These are phyloP conservation scores for Ceratocystis destructans DNA, from an alignment of 2,329 filamentous ascomycete species.

Conservation along the genomic window DNA sequence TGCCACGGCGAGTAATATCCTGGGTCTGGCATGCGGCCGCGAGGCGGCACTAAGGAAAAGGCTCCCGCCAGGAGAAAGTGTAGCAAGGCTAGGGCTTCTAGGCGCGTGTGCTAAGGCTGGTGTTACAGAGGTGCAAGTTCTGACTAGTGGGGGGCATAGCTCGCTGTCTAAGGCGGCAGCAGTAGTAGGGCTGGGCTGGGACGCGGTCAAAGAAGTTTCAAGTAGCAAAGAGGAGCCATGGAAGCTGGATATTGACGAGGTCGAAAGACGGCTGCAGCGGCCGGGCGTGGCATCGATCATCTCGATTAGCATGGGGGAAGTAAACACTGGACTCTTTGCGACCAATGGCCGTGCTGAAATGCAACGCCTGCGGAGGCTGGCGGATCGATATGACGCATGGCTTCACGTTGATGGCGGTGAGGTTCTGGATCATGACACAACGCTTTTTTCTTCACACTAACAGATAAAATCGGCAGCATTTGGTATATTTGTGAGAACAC, in stretches of 20 bases:
- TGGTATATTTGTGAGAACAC: conserved; percentile 61
- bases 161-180: conserved; percentile 73
- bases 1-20: conserved; percentile 65
- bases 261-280: conserved; percentile 46
- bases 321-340: conserved; percentile 78
- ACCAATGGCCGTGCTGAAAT: conserved; percentile 45
- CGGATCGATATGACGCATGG: conserved; percentile 65
- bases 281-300: conserved; percentile 55
- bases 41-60: conserved; percentile 44
- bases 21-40: conserved; percentile 53
- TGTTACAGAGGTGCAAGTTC: conserved; percentile 55
- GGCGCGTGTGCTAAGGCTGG: conserved; percentile 50
- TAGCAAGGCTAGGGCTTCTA: conserved; percentile 58
- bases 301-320: conserved; percentile 70
- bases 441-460: not conserved
- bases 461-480: conserved; percentile 43
- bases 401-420: conserved; percentile 71
- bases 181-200: conserved; percentile 63
- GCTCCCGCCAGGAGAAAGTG: conserved; percentile 29
- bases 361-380: conserved; percentile 49
- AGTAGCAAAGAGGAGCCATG: conserved; percentile 40
- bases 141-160: conserved; percentile 74
- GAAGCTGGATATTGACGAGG: conserved; percentile 50
- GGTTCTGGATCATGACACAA: conserved; percentile 21
- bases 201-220: conserved; percentile 49